These are phyloP conservation scores for Syncephalastrum sp. DNA, from an alignment of 371 early-diverging fungal genomes.

Conservation along the genomic window DNA sequence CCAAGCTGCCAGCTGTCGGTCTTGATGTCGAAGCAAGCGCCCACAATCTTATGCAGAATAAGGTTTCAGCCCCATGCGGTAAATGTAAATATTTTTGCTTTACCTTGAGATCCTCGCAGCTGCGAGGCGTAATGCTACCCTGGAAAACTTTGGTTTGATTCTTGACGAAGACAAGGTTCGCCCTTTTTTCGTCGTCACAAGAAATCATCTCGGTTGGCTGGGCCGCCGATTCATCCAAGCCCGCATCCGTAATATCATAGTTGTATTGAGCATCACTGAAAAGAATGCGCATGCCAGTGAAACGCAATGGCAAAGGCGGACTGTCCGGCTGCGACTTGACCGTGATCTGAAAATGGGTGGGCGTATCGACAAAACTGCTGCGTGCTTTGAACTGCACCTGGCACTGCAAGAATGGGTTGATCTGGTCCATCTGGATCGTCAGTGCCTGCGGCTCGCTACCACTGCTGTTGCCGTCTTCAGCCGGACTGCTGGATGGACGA, in stretches of 20 bases:
- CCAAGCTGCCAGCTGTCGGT: constrained; percentile 39
- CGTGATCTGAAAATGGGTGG: constrained; percentile 34
- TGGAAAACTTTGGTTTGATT: constrained; percentile 63
- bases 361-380: constrained; percentile 32
- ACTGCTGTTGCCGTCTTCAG: neutral
- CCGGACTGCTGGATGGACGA: neutral
- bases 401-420: constrained; percentile 62
- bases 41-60: constrained; percentile 29
- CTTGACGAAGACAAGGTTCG: constrained; percentile 50
- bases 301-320: constrained; percentile 42
- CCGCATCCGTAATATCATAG: constrained; percentile 22
- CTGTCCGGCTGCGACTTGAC: constrained; percentile 29
- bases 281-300: constrained; percentile 45
- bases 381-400: constrained; percentile 46
- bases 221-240: constrained; percentile 8
- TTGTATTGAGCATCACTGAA: constrained; percentile 59
- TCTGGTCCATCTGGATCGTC: constrained; percentile 67
- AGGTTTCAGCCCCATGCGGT: too few relatives aligned
- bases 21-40: constrained; percentile 45
- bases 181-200: constrained; percentile 18
- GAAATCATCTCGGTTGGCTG: constrained; percentile 19
- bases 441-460: constrained; percentile 27
- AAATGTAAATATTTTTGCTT: neutral
- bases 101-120: constrained; percentile 66
- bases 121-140: constrained; percentile 55